Evolutionary conservation across 208 protist genomes (phyloP).

Genomic region (Novymonas esmeraldas): DNA sequence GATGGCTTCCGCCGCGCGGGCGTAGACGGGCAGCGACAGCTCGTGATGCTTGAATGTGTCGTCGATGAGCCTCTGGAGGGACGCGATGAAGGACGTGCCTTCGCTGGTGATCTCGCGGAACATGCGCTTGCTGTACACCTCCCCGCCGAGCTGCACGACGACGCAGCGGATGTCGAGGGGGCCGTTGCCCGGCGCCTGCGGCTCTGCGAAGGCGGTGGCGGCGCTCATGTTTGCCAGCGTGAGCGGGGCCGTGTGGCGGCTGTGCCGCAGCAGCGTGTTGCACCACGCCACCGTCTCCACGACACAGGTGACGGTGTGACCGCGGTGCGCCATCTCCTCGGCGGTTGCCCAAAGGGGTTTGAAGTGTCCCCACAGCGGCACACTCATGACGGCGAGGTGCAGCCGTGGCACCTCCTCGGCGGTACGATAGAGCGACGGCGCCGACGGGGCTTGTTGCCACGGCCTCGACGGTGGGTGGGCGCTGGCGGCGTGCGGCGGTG

Average conservation of each 20-base stretch:
- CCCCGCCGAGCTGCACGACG: constrained; percentile 21
- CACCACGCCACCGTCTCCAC: constrained; percentile 52
- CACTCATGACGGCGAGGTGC: constrained; percentile 51
- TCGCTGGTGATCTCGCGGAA: constrained; percentile 25
- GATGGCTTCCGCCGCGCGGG: constrained; percentile 18
- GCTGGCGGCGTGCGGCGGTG: not conserved
- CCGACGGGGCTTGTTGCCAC: constrained; percentile 15
- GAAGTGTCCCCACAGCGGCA: constrained; percentile 54
- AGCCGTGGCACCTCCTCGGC: constrained; percentile 36
- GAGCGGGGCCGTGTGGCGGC: constrained; percentile 10
- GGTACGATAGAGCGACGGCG: constrained; percentile 27
- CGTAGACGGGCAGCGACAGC: constrained; percentile 35
- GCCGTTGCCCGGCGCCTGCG: not conserved
- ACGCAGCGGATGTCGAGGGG: constrained; percentile 36
- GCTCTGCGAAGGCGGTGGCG: not conserved
- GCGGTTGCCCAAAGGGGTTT: constrained; percentile 45
- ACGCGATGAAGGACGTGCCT: constrained; percentile 8
- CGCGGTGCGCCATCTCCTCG: constrained; percentile 48
- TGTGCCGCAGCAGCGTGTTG: constrained; percentile 19
- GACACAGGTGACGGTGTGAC: constrained; percentile 56
- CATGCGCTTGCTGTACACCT: constrained; percentile 23
- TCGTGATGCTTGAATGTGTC: constrained; percentile 43
- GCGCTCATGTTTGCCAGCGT: constrained; percentile 4
- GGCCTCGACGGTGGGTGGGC: not conserved
- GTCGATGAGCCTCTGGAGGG: constrained; percentile 24